Conservation (phyloP, 495 filamentous ascomycete species). For the Aspergillus conjunctus region DNA sequence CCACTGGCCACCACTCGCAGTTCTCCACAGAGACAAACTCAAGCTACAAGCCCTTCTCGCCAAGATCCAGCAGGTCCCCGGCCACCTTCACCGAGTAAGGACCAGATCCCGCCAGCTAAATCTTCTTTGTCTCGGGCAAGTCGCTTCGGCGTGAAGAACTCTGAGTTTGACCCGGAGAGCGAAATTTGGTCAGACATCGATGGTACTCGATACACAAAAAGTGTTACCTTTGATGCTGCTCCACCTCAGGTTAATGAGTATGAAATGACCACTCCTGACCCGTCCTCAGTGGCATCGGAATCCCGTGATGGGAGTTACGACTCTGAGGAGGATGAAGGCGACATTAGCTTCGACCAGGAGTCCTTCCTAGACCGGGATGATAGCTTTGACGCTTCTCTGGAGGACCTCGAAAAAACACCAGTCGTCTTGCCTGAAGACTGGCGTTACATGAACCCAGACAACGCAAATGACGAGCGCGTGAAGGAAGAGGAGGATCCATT, state of each 20-base stretch:
- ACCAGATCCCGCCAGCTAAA: slow-evolving; percentile 77
- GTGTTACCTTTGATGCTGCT: slow-evolving; percentile 92
- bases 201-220: slow-evolving; percentile 82
- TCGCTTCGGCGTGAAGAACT: slow-evolving; percentile 63
- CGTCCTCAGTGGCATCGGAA: slow-evolving; percentile 82
- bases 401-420: slow-evolving; percentile 95
- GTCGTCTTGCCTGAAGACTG: slow-evolving; percentile 96
- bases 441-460: slow-evolving; percentile 73
- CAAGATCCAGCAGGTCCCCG: slow-evolving; percentile 37
- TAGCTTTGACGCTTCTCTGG: slow-evolving; percentile 89
- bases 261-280: slow-evolving; percentile 93
- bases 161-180: slow-evolving; percentile 68
- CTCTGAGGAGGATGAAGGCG: slow-evolving; percentile 72
- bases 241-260: slow-evolving; percentile 96
- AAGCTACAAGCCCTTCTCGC: slow-evolving; percentile 18
- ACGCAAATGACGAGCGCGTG: slow-evolving; percentile 52
- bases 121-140: slow-evolving; percentile 74
- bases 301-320: slow-evolving; percentile 93
- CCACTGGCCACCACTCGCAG: slow-evolving; percentile 65
- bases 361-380: slow-evolving; percentile 74
- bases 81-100: slow-evolving; percentile 68
- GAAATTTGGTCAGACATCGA: slow-evolving; percentile 72
- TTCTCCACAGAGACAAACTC: slow-evolving; percentile 54
- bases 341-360: slow-evolving; percentile 70
- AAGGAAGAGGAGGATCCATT: slow-evolving; percentile 70